Evolutionary conservation across 179 eudicot species (phyloP).

Genomic region (Silene coronaria): DNA sequence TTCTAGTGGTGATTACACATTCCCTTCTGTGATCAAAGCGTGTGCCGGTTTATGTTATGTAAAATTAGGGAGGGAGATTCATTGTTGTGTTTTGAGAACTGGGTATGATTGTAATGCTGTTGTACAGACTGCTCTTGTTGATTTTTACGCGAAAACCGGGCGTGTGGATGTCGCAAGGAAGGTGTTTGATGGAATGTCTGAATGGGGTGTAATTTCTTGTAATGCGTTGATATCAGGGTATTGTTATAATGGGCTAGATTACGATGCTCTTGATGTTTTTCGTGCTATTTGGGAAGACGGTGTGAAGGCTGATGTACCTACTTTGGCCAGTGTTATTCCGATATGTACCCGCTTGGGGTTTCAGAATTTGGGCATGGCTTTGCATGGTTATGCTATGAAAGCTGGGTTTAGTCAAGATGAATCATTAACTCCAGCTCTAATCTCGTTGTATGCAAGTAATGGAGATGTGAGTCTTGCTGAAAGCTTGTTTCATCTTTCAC

Average conservation of each 20-base stretch:
- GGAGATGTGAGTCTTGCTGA: constrained; percentile 41
- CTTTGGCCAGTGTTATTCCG: constrained; percentile 55
- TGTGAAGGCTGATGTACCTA: constrained; percentile 47
- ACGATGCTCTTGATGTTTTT: constrained; percentile 37
- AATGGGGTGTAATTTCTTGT: constrained; percentile 57
- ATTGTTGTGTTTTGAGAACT: constrained; percentile 41
- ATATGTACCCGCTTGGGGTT: constrained; percentile 42
- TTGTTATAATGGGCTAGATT: constrained; percentile 44
- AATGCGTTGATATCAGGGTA: constrained; percentile 66
- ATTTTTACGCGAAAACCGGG: constrained; percentile 49
- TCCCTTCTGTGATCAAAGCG: constrained; percentile 61
- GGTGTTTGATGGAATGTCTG: constrained; percentile 47
- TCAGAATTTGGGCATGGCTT: constrained; percentile 33
- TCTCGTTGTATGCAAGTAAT: constrained; percentile 45
- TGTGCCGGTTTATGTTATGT: constrained; percentile 39
- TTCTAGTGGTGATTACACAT: constrained; percentile 46
- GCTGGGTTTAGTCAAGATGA: constrained; percentile 38
- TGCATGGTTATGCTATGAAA: constrained; percentile 55
- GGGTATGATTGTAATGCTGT: constrained; percentile 48
- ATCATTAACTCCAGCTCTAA: constrained; percentile 43
- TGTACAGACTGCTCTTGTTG: constrained; percentile 56
- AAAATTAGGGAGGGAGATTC: constrained; percentile 38
- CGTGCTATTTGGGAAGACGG: constrained; percentile 27
- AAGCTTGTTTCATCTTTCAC: constrained; percentile 39
- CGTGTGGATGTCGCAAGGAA: constrained; percentile 38